Evolutionary conservation across 23 red algal species (phyloP).

Genomic region (Gracilaria caudata): DNA sequence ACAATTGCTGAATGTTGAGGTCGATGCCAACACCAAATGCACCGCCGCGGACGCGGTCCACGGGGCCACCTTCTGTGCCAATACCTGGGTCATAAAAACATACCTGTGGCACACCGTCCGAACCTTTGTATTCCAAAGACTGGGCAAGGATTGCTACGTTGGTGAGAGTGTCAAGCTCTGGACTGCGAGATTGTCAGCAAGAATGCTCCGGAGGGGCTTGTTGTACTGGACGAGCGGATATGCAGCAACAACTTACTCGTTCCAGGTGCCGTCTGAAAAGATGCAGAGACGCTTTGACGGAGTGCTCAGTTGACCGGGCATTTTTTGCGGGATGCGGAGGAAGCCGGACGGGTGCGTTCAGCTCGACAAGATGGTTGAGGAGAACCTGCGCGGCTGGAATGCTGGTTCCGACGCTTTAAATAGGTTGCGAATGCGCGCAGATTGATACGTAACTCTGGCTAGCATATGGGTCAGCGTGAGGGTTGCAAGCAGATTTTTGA

Average conservation of each 20-base stretch:
- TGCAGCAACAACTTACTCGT: constrained; percentile 1
- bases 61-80: constrained; percentile 25
- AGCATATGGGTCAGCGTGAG: no score
- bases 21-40: constrained; percentile 68
- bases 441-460: no score
- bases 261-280: constrained; percentile 49
- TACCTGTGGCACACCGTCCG: constrained; percentile 42
- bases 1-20: constrained; percentile 65
- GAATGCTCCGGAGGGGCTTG: not conserved
- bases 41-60: constrained; percentile 39
- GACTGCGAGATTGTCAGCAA: not conserved
- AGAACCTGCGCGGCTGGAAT: no score
- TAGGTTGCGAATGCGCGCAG: no score
- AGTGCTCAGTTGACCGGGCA: not conserved
- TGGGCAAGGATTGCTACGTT: constrained; percentile 37
- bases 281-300: constrained; percentile 55
- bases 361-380: no score
- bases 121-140: constrained; percentile 12
- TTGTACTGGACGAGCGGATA: not conserved
- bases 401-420: no score
- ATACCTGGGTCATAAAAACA: constrained; percentile 57
- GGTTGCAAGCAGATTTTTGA: no score
- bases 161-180: constrained; percentile 31
- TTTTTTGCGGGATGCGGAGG: no score
- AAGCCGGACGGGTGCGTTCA: no score